Evolutionary conservation across 345 rosid genomes (phyloP).

Genomic region (Salix udensis): DNA sequence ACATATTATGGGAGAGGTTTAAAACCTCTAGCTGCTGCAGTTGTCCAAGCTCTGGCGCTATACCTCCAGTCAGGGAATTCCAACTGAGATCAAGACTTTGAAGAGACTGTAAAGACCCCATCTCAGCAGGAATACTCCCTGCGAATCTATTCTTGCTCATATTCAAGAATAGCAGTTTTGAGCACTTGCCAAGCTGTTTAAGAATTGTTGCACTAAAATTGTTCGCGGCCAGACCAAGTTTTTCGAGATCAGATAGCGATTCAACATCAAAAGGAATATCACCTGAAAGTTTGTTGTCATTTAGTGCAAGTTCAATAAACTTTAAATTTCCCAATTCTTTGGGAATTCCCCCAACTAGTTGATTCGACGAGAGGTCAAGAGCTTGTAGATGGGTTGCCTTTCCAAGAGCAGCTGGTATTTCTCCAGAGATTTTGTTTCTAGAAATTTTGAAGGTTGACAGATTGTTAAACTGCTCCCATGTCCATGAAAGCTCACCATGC

Average conservation of each 20-base stretch:
- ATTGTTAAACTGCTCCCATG: neutral
- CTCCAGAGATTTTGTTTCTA: neutral
- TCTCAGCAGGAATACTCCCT: neutral
- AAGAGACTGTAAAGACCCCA: neutral
- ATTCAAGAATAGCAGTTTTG: neutral
- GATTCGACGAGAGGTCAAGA: conserved; percentile 5
- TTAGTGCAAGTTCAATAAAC: neutral
- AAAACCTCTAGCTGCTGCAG: too few species aligned
- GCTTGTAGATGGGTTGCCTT: neutral
- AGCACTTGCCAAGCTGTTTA: neutral
- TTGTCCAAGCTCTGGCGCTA: neutral
- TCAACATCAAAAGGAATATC: neutral
- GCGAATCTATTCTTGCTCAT: neutral
- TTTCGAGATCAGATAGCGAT: neutral
- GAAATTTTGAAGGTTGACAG: neutral
- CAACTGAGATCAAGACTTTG: conserved; percentile 17
- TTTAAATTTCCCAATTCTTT: neutral
- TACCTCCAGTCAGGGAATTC: conserved; percentile 5
- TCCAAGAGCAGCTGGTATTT: neutral
- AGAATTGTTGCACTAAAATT: neutral
- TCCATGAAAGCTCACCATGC: neutral
- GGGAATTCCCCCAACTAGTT: neutral
- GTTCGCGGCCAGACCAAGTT: neutral
- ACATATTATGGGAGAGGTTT: too few species aligned
- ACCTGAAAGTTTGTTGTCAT: neutral